These are phyloP conservation scores for Rhododendron molle DNA, from an alignment of 148 eudicot genomes.

Conservation along the genomic window DNA sequence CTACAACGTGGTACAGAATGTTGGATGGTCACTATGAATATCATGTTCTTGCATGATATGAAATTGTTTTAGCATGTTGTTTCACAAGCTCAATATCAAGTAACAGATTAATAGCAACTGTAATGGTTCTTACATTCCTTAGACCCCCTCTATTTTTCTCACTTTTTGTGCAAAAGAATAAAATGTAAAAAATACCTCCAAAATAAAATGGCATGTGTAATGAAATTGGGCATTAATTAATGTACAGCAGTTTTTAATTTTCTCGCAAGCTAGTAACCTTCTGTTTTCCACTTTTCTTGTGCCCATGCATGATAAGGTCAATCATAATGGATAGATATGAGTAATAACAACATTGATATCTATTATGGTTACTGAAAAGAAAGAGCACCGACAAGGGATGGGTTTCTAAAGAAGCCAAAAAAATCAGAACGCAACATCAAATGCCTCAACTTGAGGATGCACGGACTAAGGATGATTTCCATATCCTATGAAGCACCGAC, in stretches of 20 bases:
- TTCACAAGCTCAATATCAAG: not conserved
- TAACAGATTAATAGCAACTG: not conserved
- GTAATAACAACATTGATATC: not conserved
- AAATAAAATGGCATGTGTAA: not conserved
- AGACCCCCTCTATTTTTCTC: not conserved
- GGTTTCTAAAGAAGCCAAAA: not conserved
- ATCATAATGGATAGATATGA: not conserved
- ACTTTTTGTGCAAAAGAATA: not conserved
- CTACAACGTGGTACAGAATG: not conserved
- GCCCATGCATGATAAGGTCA: not conserved
- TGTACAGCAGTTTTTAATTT: not conserved
- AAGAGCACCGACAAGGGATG: not conserved
- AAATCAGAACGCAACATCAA: not conserved
- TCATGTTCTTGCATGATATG: not conserved
- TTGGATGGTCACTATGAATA: not conserved
- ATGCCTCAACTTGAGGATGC: not conserved
- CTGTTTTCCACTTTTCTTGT: not conserved
- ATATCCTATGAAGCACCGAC: not conserved
- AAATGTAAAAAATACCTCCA: not conserved
- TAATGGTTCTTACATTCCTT: not conserved
- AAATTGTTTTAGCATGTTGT: not conserved
- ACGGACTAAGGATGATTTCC: not conserved
- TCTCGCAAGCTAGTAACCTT: not conserved
- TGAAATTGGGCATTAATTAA: not conserved
- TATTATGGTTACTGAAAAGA: not conserved